A percentile compares a stretch with the other conserved stretches of the same genome.
phyloP scores from a whole-genome alignment of 139 green algal genomes.

The Mesotaenium endlicherianum region DNA sequence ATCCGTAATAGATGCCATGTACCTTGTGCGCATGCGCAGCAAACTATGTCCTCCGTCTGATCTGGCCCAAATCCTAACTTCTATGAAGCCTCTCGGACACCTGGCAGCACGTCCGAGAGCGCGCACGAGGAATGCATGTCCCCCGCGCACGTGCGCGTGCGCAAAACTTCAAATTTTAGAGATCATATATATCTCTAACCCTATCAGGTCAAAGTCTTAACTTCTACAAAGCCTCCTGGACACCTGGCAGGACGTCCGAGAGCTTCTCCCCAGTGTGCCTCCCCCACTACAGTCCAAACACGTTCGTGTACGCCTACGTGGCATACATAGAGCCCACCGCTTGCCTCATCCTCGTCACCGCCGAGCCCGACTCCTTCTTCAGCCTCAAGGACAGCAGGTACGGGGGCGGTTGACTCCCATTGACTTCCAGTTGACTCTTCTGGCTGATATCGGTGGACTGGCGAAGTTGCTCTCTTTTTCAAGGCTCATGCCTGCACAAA shows the following conservation, averaged over 20 bases:
- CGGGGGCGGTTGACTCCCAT: too few species aligned
- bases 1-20: too few species aligned
- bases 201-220: background rate
- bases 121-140: too few species aligned
- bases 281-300: constrained; percentile 71
- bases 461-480: background rate
- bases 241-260: constrained; percentile 51
- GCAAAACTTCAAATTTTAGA: background rate
- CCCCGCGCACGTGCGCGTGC: background rate
- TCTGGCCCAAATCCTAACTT: background rate
- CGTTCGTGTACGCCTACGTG: constrained; percentile 82
- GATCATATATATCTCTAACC: background rate
- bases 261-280: constrained; percentile 80
- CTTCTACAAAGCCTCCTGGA: background rate
- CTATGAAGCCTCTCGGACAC: background rate
- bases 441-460: background rate
- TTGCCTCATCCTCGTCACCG: background rate
- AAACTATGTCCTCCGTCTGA: background rate
- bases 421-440: too few species aligned
- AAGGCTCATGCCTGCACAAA: background rate
- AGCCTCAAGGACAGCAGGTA: constrained; percentile 33
- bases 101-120: too few species aligned
- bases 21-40: too few species aligned
- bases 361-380: constrained; percentile 7
- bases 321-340: background rate